A percentile compares a stretch with the other conserved stretches of the same genome.
Conservation (phyloP, 2,329 filamentous ascomycete species). For the Alternaria arborescens region DNA sequence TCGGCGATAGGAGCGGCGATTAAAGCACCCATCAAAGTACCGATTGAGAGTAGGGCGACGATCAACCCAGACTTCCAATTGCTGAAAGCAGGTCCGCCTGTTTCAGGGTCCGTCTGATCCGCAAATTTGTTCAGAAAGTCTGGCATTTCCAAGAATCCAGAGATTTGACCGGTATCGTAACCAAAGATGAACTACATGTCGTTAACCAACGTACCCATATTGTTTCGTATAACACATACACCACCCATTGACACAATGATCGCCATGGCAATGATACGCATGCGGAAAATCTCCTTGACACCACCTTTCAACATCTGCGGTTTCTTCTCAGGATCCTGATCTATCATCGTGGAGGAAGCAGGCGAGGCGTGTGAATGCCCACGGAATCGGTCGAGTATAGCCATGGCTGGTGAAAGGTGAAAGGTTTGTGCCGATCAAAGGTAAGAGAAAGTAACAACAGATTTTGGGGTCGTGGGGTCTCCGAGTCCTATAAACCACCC, state of each 20-base stretch:
- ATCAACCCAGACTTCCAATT: conserved; percentile 47
- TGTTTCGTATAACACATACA: conserved; percentile 25
- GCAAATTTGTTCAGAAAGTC: conserved; percentile 44
- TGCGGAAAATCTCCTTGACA: conserved; percentile 41
- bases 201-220: neutral
- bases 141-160: conserved; percentile 49
- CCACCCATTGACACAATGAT: conserved; percentile 48
- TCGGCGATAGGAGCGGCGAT: conserved; percentile 67
- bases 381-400: conserved; percentile 30
- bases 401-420: conserved; percentile 22
- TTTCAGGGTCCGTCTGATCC: conserved; percentile 30
- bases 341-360: conserved; percentile 31
- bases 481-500: conserved; percentile 11
- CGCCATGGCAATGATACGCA: conserved; percentile 46
- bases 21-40: conserved; percentile 77
- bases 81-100: conserved; percentile 38
- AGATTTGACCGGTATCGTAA: conserved; percentile 49
- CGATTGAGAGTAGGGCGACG: conserved; percentile 66
- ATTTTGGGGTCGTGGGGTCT: conserved; percentile 6
- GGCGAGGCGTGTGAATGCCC: conserved; percentile 27
- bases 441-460: neutral
- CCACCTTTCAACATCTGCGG: conserved; percentile 33
- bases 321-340: conserved; percentile 40
- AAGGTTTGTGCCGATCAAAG: neutral
- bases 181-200: conserved; percentile 33